Conservation (phyloP, 805 yeast species). For the Wickerhamomyces rabaulensis region DNA sequence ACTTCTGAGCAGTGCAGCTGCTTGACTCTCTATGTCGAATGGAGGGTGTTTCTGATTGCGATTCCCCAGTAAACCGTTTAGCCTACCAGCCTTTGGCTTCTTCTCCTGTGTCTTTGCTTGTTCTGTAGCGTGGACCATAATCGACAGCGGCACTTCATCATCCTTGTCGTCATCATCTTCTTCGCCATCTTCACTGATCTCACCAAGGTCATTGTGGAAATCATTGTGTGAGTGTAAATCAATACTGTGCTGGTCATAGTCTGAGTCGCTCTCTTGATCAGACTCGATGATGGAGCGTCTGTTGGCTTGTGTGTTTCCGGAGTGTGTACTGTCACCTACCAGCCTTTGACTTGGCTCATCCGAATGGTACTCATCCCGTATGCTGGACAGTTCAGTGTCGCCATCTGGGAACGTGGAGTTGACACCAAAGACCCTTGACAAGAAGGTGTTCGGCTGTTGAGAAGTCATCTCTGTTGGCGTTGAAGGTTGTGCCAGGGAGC, state of each 20-base stretch:
- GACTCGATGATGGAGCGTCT: constrained; percentile 21
- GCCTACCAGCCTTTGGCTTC: not conserved
- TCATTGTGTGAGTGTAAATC: not conserved
- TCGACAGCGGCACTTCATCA: constrained; percentile 14
- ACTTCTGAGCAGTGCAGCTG: not conserved
- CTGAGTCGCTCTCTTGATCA: constrained; percentile 10
- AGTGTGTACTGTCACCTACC: not conserved
- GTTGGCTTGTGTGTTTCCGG: not conserved
- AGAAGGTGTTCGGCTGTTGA: constrained; percentile 42
- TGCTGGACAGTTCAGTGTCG: constrained; percentile 19
- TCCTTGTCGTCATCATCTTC: constrained; percentile 20
- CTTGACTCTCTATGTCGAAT: not conserved
- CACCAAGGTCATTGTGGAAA: constrained; percentile 2
- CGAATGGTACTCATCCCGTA: constrained; percentile 8
- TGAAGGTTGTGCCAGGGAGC: too few species aligned
- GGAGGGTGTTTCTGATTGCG: not conserved
- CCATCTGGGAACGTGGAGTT: constrained; percentile 24
- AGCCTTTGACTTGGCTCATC: constrained; percentile 9
- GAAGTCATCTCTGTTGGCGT: constrained; percentile 8
- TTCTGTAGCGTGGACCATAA: constrained; percentile 10
- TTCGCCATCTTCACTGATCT: constrained; percentile 19
- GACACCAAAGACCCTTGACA: constrained; percentile 58
- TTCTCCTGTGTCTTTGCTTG: not conserved
- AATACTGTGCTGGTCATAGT: not conserved
- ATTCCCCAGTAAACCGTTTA: not conserved